These are phyloP conservation scores for Cryptococcus sp. DNA, from an alignment of 1,284 basidiomycete species.

Conservation along the genomic window DNA sequence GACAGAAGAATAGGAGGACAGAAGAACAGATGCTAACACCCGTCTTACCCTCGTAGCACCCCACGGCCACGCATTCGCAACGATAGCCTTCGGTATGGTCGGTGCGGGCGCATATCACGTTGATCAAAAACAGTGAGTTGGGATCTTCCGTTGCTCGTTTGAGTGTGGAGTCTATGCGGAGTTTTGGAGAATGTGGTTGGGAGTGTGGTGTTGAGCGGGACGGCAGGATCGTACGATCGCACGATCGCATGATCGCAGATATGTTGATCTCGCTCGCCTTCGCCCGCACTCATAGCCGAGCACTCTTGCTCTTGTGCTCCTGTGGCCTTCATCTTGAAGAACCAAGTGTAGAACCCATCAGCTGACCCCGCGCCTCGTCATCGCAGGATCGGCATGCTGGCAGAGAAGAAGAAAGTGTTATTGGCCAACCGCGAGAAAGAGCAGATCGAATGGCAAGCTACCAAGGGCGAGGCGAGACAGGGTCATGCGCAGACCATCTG, in stretches of 20 bases:
- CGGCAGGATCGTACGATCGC: neutral
- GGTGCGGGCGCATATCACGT: constrained; percentile 46
- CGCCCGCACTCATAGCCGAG: no score
- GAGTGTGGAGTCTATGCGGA: neutral
- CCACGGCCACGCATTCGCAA: constrained; percentile 36
- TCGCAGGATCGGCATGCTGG: constrained; percentile 32
- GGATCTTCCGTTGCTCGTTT: neutral
- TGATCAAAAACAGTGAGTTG: constrained; percentile 51
- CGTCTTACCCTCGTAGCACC: constrained; percentile 30
- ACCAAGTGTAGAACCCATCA: no score
- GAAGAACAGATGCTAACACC: no score
- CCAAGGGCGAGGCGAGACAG: constrained; percentile 8
- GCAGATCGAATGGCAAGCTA: constrained; percentile 25
- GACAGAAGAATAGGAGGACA: no score
- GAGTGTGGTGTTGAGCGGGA: neutral
- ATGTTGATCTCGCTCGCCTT: no score
- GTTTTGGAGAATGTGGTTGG: neutral
- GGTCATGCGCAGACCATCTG: constrained; percentile 11
- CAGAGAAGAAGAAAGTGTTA: constrained; percentile 35
- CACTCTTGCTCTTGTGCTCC: no score
- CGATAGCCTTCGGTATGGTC: constrained; percentile 42
- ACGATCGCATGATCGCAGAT: neutral
- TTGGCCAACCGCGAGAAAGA: constrained; percentile 33
- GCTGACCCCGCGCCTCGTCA: neutral
- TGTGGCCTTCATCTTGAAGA: no score